Conservation (phyloP, 495 filamentous ascomycete species). For the Xylaria palmicola region DNA sequence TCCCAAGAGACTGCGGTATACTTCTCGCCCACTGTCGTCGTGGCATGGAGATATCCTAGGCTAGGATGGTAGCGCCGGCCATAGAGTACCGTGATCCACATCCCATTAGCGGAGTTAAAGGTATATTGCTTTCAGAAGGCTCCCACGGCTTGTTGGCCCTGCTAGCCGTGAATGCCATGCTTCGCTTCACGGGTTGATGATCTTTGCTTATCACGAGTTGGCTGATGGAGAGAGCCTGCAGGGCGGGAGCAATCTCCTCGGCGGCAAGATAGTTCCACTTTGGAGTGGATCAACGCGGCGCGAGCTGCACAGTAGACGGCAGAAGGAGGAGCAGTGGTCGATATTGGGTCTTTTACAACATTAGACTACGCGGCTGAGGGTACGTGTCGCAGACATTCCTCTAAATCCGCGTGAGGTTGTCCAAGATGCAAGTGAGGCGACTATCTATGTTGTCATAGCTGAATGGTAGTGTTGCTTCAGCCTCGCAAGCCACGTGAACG, state of each 20-base stretch:
- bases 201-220: constrained; percentile 8
- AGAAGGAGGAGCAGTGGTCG: neutral
- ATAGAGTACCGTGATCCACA: constrained; percentile 8
- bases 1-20: neutral
- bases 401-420: neutral
- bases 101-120: neutral
- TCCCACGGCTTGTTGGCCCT: constrained; percentile 15
- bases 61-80: constrained; percentile 9
- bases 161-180: constrained; percentile 2
- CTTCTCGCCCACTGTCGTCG: neutral
- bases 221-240: constrained; percentile 1
- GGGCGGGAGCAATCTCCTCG: neutral
- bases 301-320: neutral
- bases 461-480: neutral
- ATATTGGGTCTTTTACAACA: neutral
- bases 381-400: no score
- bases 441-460: constrained; percentile 9
- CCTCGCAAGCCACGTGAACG: neutral
- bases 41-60: neutral
- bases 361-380: no score
- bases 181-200: neutral
- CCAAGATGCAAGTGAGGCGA: neutral
- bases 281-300: neutral
- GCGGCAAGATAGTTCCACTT: constrained; percentile 1
- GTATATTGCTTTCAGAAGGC: constrained; percentile 14